These are phyloP conservation scores for Quercus aquifolioides DNA, from an alignment of 306 rosid genomes.

Conservation along the genomic window DNA sequence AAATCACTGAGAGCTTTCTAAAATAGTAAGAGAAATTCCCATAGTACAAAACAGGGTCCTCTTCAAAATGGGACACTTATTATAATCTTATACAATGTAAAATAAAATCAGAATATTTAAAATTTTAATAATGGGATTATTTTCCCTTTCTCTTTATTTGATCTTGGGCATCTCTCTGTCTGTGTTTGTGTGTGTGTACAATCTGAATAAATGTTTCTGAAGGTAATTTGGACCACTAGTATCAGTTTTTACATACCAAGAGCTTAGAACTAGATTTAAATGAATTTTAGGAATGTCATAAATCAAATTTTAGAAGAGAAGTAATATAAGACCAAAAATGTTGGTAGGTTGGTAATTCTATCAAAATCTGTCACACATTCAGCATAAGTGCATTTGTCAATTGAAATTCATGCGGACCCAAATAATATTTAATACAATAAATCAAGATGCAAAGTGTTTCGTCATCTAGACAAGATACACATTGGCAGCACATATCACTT, in stretches of 20 bases:
- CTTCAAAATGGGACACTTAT: background rate
- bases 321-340: background rate
- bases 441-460: background rate
- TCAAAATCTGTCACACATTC: background rate
- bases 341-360: background rate
- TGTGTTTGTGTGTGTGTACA: background rate
- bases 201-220: background rate
- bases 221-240: background rate
- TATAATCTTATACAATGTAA: background rate
- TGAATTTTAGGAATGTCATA: background rate
- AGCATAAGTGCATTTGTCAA: background rate
- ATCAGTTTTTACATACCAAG: background rate
- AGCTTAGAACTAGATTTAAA: background rate
- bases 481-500: slow-evolving; percentile 13
- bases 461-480: background rate
- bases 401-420: background rate
- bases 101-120: background rate
- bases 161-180: background rate
- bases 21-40: too few species aligned
- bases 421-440: background rate
- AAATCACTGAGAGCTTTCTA: too few species aligned
- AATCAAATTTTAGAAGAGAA: background rate
- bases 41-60: too few species aligned
- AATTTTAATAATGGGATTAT: background rate
- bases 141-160: background rate